These are phyloP conservation scores for Claviceps humidiphila DNA, from an alignment of 2,329 filamentous ascomycete genomes.

Conservation along the genomic window DNA sequence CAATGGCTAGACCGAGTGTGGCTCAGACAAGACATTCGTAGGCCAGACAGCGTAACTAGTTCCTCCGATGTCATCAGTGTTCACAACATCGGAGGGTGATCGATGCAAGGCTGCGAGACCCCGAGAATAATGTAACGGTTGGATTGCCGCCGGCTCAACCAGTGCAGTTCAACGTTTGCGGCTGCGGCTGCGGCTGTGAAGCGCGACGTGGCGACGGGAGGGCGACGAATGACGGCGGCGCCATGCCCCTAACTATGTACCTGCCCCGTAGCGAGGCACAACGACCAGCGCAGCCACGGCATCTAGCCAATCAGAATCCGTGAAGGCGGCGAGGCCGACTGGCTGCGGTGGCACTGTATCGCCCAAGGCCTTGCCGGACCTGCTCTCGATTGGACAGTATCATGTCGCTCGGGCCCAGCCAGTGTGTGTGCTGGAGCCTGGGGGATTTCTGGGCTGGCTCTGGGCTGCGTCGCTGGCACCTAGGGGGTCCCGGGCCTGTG, in stretches of 20 bases:
- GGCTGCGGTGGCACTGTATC: neutral
- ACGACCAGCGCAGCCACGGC: slow-evolving; percentile 16
- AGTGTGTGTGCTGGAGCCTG: too few species aligned
- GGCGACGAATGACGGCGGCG: neutral
- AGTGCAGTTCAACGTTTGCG: neutral
- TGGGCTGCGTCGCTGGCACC: neutral
- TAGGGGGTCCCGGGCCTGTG: neutral
- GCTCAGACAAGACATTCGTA: neutral
- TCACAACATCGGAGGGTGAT: neutral
- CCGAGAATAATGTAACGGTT: neutral
- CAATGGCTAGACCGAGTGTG: too few species aligned
- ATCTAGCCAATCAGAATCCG: slow-evolving; percentile 20
- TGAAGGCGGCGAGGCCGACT: slow-evolving; percentile 17
- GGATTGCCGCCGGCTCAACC: neutral
- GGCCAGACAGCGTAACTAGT: neutral
- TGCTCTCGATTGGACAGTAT: too few species aligned
- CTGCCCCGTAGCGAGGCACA: slow-evolving; percentile 3
- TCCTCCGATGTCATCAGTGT: neutral
- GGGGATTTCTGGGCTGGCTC: too few species aligned
- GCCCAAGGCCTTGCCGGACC: too few species aligned
- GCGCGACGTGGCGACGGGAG: slow-evolving; percentile 1
- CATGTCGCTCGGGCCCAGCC: too few species aligned
- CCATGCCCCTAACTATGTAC: slow-evolving; percentile 2
- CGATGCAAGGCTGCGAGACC: neutral
- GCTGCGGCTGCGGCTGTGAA: neutral